Percentiles rank a stretch among this genome's conserved stretches.
Conservation (phyloP, 2,329 filamentous ascomycete genomes). For the Ophiocordyceps camponoti-saundersi region DNA sequence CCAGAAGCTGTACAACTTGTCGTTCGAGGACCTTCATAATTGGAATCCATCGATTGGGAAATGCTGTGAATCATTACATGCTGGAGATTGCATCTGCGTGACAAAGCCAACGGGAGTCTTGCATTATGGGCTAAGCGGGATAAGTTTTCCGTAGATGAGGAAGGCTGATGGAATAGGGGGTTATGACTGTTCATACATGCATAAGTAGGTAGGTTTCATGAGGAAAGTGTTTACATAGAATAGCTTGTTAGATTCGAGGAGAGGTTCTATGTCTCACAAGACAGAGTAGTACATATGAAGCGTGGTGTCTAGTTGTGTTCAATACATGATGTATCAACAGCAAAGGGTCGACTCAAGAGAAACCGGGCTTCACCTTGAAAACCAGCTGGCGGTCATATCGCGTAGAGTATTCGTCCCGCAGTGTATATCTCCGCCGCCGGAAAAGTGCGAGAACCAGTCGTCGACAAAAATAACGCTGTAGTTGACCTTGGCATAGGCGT, state of each 20-base stretch:
- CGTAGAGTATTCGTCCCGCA: neutral
- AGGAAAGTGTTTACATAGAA: too few species aligned
- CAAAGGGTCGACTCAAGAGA: too few species aligned
- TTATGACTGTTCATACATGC: too few species aligned
- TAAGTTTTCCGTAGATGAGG: neutral
- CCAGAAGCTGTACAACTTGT: neutral
- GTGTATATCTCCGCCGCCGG: neutral
- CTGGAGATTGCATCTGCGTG: neutral
- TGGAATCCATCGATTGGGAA: neutral
- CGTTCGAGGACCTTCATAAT: neutral
- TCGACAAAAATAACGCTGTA: neutral
- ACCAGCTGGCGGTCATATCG: neutral
- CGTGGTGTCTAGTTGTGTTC: too few species aligned
- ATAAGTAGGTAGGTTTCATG: too few species aligned
- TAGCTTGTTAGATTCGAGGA: too few species aligned
- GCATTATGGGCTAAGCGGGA: neutral
- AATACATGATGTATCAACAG: too few species aligned
- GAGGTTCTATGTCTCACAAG: too few species aligned
- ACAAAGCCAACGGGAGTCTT: neutral
- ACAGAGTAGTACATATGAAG: too few species aligned
- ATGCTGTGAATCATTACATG: neutral
- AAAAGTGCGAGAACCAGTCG: neutral
- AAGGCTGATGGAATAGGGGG: too few species aligned
- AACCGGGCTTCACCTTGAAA: neutral
- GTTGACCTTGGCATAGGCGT: neutral